These are phyloP conservation scores for Globisporangium okanoganense DNA, from an alignment of 352 stramenopile species.

Conservation along the genomic window DNA sequence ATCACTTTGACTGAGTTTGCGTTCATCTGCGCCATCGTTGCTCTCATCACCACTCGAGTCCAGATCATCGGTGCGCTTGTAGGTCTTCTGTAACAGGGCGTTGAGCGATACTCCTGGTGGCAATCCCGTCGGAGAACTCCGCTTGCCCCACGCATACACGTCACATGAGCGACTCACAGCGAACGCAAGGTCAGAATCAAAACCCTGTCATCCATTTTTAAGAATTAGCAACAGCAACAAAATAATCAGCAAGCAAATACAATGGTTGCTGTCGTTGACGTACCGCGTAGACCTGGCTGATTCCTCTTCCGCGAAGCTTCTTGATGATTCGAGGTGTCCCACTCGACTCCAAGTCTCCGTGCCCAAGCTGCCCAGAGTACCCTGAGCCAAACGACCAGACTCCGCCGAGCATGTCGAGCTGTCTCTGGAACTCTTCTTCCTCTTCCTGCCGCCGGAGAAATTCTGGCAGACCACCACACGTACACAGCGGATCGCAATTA, in stretches of 20 bases:
- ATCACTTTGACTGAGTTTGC: slow-evolving; percentile 8
- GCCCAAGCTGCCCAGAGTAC: slow-evolving; percentile 63
- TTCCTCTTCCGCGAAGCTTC: slow-evolving; percentile 50
- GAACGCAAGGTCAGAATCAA: slow-evolving; percentile 80
- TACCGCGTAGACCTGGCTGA: slow-evolving; percentile 77
- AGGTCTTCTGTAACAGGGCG: slow-evolving; percentile 33
- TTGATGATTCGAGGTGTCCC: slow-evolving; percentile 63
- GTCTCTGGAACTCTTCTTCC: slow-evolving; percentile 63
- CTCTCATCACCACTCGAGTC: slow-evolving; percentile 53
- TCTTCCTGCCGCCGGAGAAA: slow-evolving; percentile 49
- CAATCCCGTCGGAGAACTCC: slow-evolving; percentile 52
- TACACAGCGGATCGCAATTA: neutral
- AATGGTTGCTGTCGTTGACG: neutral
- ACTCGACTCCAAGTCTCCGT: slow-evolving; percentile 62
- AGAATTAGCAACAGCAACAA: neutral
- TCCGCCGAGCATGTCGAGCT: slow-evolving; percentile 76
- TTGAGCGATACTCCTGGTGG: slow-evolving; percentile 26
- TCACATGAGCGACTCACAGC: slow-evolving; percentile 63
- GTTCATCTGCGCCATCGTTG: slow-evolving; percentile 8
- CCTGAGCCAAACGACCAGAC: slow-evolving; percentile 83
- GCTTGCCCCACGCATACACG: slow-evolving; percentile 80
- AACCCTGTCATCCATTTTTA: slow-evolving; percentile 33
- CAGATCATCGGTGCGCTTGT: slow-evolving; percentile 24
- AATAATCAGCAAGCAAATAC: neutral
- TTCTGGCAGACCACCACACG: slow-evolving; percentile 28